Percentiles rank a stretch among this genome's conserved stretches.
Conservation (phyloP, 768 basidiomycete species). For the Phallus indusiatus region DNA sequence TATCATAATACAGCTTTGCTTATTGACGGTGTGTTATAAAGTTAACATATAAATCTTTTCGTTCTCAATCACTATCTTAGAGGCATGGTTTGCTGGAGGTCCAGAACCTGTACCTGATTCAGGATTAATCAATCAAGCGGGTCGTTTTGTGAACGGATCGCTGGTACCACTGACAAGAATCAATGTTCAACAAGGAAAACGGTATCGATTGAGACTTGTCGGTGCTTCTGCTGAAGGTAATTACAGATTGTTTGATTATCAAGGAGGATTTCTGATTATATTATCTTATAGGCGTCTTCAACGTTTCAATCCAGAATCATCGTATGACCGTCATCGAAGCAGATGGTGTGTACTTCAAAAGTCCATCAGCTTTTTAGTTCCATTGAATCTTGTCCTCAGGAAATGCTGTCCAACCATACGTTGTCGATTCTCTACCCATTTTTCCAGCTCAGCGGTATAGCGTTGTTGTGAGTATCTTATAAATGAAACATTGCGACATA, state of each 20-base stretch:
- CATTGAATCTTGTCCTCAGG: background rate
- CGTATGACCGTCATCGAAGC: constrained; percentile 31
- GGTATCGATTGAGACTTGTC: background rate
- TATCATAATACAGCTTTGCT: background rate
- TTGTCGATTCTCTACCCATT: background rate
- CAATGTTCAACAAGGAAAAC: background rate
- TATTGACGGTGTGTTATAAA: background rate
- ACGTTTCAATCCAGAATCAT: constrained; percentile 39
- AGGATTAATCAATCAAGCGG: background rate
- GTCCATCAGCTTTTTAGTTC: background rate
- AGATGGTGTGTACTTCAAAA: background rate
- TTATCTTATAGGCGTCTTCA: constrained; percentile 14
- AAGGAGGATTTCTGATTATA: background rate
- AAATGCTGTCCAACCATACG: background rate
- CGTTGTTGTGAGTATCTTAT: constrained; percentile 18
- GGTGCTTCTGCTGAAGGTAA: background rate
- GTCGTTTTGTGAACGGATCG: background rate
- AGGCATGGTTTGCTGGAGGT: background rate
- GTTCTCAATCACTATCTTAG: background rate
- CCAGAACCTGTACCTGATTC: background rate
- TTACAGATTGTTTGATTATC: background rate
- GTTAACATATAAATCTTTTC: background rate
- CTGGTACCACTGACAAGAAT: background rate
- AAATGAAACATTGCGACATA: background rate
- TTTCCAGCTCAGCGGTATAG: constrained; percentile 21